Evolutionary conservation across 768 basidiomycete species (phyloP).

Genomic region (Amyloporia xantha): DNA sequence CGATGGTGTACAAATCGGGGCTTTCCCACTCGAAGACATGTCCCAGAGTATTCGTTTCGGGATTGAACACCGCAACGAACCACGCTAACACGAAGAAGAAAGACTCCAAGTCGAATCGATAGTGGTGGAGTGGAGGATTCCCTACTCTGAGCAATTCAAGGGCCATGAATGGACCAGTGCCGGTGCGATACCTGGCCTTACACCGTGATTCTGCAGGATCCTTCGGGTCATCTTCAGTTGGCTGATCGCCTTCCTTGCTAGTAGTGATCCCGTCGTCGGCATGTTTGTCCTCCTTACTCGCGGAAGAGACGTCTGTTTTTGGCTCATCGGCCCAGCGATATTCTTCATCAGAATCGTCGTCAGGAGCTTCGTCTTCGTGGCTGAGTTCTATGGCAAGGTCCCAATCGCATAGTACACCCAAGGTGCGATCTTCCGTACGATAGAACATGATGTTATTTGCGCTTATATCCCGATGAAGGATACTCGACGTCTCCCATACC

Average conservation of each 20-base stretch:
- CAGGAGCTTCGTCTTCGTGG: background rate
- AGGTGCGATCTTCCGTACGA: background rate
- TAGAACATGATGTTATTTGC: slow-evolving; percentile 14
- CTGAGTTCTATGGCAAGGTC: background rate
- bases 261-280: background rate
- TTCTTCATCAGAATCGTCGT: background rate
- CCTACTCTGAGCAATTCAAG: slow-evolving; percentile 3
- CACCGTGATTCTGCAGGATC: background rate
- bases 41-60: slow-evolving; percentile 4
- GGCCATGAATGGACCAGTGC: slow-evolving; percentile 9
- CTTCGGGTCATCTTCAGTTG: background rate
- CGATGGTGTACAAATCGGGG: background rate
- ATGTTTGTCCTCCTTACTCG: background rate
- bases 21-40: background rate
- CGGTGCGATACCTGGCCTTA: slow-evolving; percentile 3
- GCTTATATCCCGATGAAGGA: slow-evolving; percentile 14
- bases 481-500: slow-evolving; percentile 6
- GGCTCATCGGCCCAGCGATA: background rate
- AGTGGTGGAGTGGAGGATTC: background rate
- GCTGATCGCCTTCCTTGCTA: background rate
- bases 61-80: background rate
- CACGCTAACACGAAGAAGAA: slow-evolving; percentile 5
- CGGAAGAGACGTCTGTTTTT: background rate
- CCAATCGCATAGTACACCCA: slow-evolving; percentile 2
- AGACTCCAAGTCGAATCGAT: slow-evolving; percentile 5